Conservation (phyloP, 805 yeast species). For the Saturnispora hagleri region DNA sequence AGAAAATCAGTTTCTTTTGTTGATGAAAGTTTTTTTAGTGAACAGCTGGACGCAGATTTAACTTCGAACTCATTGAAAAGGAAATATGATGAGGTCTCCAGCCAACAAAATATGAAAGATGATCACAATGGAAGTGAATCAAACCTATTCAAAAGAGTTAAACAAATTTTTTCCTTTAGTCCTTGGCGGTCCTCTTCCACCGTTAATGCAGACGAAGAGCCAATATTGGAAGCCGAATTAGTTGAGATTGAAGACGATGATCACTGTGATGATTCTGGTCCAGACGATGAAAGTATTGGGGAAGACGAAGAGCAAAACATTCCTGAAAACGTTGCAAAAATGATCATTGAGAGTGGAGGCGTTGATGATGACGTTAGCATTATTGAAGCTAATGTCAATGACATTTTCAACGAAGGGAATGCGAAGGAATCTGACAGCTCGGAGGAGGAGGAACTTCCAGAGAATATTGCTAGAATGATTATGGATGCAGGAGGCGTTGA, state of each 20-base stretch:
- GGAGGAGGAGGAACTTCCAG: slow-evolving; percentile 7
- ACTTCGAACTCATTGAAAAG: neutral
- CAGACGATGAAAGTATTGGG: slow-evolving; percentile 3
- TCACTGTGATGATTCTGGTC: slow-evolving; percentile 7
- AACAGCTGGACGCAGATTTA: neutral
- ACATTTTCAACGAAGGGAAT: neutral
- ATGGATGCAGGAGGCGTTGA: slow-evolving; percentile 7
- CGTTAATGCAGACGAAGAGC: neutral
- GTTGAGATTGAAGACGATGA: slow-evolving; percentile 3
- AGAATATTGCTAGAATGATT: neutral
- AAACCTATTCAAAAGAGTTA: neutral
- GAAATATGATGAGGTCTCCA: slow-evolving; percentile 5
- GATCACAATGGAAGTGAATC: neutral
- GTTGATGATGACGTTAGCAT: slow-evolving; percentile 3
- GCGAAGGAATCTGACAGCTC: neutral
- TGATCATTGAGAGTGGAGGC: neutral
- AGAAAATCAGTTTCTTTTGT: neutral
- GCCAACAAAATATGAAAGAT: slow-evolving; percentile 7
- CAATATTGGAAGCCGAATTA: neutral
- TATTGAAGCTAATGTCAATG: neutral
- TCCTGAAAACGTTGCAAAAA: slow-evolving; percentile 1
- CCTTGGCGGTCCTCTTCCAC: neutral
- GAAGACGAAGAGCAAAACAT: slow-evolving; percentile 9
- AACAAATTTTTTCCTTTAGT: slow-evolving; percentile 4
- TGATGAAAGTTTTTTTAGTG: neutral